Percentiles rank a stretch among this genome's conserved stretches.
These are phyloP conservation scores for Nyssa sinensis DNA, from an alignment of 148 eudicot genomes.

Conservation along the genomic window DNA sequence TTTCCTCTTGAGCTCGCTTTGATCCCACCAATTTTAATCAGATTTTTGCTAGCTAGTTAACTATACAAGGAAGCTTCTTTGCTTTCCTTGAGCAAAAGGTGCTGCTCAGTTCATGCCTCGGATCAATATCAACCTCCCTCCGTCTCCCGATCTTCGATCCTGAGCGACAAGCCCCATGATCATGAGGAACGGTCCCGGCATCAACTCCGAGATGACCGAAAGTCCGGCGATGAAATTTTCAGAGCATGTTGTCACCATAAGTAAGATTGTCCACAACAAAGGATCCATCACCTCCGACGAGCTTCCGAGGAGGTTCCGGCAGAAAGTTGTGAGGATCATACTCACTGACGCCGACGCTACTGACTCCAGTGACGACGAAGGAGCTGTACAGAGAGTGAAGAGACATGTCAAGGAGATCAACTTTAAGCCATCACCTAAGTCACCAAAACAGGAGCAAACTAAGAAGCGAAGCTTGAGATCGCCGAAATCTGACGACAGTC, in stretches of 20 bases:
- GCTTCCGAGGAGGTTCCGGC: constrained; percentile 3
- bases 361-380: constrained; percentile 30
- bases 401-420: constrained; percentile 28
- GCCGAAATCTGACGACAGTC: constrained; percentile 12
- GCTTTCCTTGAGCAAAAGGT: too few relatives aligned
- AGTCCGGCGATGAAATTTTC: constrained; percentile 16
- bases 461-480: not conserved
- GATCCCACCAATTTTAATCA: too few relatives aligned
- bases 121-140: not conserved
- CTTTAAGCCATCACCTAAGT: not conserved
- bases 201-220: not conserved
- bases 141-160: not conserved
- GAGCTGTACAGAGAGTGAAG: constrained; percentile 15
- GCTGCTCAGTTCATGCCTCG: too few relatives aligned
- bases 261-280: not conserved
- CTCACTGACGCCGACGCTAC: constrained; percentile 46
- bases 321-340: constrained; percentile 24
- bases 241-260: constrained; percentile 25
- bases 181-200: not conserved
- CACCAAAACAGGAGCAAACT: not conserved
- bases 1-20: too few relatives aligned
- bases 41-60: too few relatives aligned
- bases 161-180: not conserved
- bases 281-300: not conserved
- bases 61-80: too few relatives aligned